Conservation (phyloP, 768 basidiomycete genomes). For the Phlebiopsis flavidoalba region DNA sequence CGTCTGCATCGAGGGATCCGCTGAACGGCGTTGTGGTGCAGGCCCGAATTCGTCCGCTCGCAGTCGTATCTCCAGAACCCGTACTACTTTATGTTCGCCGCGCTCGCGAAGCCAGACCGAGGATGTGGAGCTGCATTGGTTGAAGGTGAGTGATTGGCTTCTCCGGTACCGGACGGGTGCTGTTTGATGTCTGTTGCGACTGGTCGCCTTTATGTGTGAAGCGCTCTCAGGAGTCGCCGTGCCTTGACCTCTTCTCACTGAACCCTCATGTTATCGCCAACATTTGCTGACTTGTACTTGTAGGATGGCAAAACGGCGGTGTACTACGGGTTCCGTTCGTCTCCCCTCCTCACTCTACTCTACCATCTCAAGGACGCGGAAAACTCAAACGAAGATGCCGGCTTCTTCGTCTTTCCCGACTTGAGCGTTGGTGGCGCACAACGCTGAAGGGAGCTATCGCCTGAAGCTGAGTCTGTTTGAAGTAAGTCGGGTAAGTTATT, state of each 20-base stretch:
- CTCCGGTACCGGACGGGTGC: not conserved
- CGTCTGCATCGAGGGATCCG: not conserved
- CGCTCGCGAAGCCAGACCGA: constrained; percentile 85
- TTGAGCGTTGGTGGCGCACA: constrained; percentile 87
- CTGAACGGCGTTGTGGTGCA: not conserved
- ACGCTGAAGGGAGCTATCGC: constrained; percentile 87
- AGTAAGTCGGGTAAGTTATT: constrained; percentile 72
- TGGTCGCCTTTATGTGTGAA: not conserved
- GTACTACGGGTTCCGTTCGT: constrained; percentile 90
- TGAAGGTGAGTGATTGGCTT: constrained; percentile 44
- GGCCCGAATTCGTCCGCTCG: constrained; percentile 19
- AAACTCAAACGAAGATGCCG: constrained; percentile 63
- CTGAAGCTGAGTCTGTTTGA: constrained; percentile 77
- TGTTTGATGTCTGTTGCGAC: not conserved
- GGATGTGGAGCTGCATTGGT: constrained; percentile 84
- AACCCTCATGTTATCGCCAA: too few species aligned
- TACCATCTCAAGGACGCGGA: constrained; percentile 80
- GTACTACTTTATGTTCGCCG: constrained; percentile 95
- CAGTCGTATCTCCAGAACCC: constrained; percentile 81
- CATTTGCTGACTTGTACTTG: too few species aligned
- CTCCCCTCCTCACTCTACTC: constrained; percentile 77
- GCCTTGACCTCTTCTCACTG: too few species aligned
- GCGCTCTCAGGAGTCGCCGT: too few species aligned
- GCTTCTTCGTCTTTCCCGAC: constrained; percentile 96
- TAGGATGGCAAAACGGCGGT: constrained; percentile 87